Evolutionary conservation across 371 early-diverging fungal genomes (phyloP).

Genomic region (Rhizopus sp.): DNA sequence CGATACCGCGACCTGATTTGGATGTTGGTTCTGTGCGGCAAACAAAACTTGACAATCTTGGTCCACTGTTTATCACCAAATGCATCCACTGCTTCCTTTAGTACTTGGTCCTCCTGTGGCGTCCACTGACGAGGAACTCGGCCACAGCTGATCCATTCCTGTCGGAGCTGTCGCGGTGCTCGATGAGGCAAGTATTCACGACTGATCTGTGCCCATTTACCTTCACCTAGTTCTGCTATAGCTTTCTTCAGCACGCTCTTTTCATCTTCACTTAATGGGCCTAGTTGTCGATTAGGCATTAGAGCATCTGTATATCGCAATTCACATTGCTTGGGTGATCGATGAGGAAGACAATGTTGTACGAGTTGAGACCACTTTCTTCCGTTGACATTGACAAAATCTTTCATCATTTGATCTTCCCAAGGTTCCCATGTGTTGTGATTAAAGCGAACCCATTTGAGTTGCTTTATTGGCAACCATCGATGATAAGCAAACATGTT

Average conservation of each 20-base stretch:
- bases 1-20: constrained; percentile 25
- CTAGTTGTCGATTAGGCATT: constrained; percentile 23
- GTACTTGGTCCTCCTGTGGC: constrained; percentile 31
- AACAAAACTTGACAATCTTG: constrained; percentile 17
- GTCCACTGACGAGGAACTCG: constrained; percentile 26
- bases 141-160: constrained; percentile 18
- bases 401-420: constrained; percentile 38
- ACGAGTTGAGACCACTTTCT: constrained; percentile 28
- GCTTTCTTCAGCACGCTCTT: constrained; percentile 17
- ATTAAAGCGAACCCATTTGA: neutral
- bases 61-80: constrained; percentile 30
- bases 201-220: constrained; percentile 28
- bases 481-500: neutral
- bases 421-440: constrained; percentile 34
- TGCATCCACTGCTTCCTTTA: constrained; percentile 24
- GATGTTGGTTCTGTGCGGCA: constrained; percentile 26
- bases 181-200: constrained; percentile 34
- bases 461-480: no score
- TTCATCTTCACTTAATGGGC: constrained; percentile 34
- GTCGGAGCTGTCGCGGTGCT: constrained; percentile 23
- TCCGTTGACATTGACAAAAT: constrained; percentile 40
- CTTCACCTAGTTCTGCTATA: constrained; percentile 20
- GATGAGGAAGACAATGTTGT: constrained; percentile 42
- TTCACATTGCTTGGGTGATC: constrained; percentile 22
- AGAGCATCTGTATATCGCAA: constrained; percentile 29